Conservation (phyloP, 1,139 yeast genomes). For the Taphrina betulina region DNA sequence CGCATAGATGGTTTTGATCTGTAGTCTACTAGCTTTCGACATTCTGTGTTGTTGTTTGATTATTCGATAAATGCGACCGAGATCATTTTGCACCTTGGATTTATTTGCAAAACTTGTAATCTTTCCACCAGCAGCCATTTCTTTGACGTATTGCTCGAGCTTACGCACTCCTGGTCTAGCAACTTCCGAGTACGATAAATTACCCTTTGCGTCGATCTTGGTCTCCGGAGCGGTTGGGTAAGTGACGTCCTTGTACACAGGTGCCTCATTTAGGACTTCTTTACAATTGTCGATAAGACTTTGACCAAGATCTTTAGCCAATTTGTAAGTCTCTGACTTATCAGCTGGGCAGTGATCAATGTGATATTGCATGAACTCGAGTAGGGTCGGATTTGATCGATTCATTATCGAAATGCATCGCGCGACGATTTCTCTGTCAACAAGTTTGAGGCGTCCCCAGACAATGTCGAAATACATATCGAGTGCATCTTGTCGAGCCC, state of each 20-base stretch:
- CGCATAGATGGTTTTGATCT: constrained; percentile 76
- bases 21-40: constrained; percentile 63
- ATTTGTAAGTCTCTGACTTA: constrained; percentile 83
- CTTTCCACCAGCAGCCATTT: constrained; percentile 94
- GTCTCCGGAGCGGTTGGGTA: constrained; percentile 96
- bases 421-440: constrained; percentile 92
- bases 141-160: constrained; percentile 90
- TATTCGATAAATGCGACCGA: constrained; percentile 79
- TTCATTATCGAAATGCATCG: constrained; percentile 98
- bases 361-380: constrained; percentile 96
- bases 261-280: constrained; percentile 75
- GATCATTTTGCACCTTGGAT: constrained; percentile 61
- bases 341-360: constrained; percentile 87
- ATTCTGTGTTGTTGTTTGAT: constrained; percentile 52
- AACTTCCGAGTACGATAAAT: constrained; percentile 75
- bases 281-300: constrained; percentile 94
- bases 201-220: constrained; percentile 81
- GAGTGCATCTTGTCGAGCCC: constrained; percentile 97
- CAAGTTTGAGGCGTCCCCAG: constrained; percentile 83
- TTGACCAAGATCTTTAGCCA: constrained; percentile 85
- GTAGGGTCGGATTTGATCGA: constrained; percentile 89
- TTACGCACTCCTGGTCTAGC: constrained; percentile 90
- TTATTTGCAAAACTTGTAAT: constrained; percentile 72
- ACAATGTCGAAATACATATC: constrained; percentile 93
- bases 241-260: constrained; percentile 91